phyloP scores from a whole-genome alignment of 2,329 filamentous ascomycete genomes.

The Alternaria incomplexa region DNA sequence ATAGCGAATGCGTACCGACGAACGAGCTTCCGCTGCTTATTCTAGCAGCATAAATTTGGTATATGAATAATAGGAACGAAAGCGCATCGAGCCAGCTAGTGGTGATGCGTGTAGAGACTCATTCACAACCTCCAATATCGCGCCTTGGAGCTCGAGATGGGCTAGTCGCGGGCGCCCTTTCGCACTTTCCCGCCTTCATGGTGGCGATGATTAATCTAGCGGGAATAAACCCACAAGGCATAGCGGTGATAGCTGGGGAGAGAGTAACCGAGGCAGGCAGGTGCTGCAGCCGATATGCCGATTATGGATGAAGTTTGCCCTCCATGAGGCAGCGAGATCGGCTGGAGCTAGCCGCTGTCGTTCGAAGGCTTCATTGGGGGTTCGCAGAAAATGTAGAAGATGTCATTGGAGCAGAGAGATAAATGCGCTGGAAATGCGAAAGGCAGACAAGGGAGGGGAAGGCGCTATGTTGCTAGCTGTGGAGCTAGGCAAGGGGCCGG shows the following conservation, averaged over 20 bases:
- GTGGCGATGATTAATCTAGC: neutral
- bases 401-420: neutral
- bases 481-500: neutral
- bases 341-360: neutral
- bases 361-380: neutral
- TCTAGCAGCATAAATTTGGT: neutral
- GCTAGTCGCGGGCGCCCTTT: conserved; percentile 8
- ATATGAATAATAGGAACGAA: neutral
- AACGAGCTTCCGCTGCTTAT: neutral
- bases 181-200: conserved; percentile 1
- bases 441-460: neutral
- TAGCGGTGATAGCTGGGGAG: conserved; percentile 3
- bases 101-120: neutral
- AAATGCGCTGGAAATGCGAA: neutral
- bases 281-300: neutral
- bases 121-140: neutral
- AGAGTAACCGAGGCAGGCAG: conserved; percentile 3
- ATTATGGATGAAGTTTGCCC: neutral
- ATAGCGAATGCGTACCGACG: neutral
- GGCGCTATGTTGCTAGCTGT: neutral
- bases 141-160: conserved; percentile 1
- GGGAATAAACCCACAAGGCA: neutral
- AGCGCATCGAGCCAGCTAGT: neutral
- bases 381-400: neutral
- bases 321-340: neutral